Evolutionary conservation across 2,329 filamentous ascomycete species (phyloP), one percentile per base, ranked within the genome.

Genomic region (Celoporthe dispersa): DNA sequence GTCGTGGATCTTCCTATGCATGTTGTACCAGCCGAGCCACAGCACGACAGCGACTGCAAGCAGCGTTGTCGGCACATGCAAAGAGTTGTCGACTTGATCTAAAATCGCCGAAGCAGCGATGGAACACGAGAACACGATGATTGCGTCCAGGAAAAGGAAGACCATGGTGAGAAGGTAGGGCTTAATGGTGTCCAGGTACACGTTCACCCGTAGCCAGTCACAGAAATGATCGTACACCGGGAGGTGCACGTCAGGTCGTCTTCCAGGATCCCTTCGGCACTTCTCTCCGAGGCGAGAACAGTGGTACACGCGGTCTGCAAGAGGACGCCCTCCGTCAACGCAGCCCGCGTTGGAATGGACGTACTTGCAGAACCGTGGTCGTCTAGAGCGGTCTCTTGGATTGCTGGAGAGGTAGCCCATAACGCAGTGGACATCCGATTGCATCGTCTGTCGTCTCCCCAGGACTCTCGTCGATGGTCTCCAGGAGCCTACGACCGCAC

Each of bases 291-390:
- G 25, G 31, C 63, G 39, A 28, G 62, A 61, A 44, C 53, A 66
- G 65, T 71, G 69, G 44, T 71, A 71, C 11, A 71, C 69, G n/a
- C 69, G 69, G 44, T 71, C 69, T 16, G 61, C 62, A 35, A 71
- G 69, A 6, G 62, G 62, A 33, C 65, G 53, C 41, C 44, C 68
- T n/a, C 55, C 55, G 44, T 48, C 68, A 25, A 35, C 55, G 53
- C 63, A 69, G 55, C 57, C 63, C 37, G 9, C 28, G 62, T 28
- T 31, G 31, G 28, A 9, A 31, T 25, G 8, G 25, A 25, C 19
- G 25, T 41, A 22, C 19, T 53, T 44, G 44, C 68, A 69, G 5
- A 63, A 67, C 44, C 68, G 63, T n/a, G 60, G 48, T 33, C 68
- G 68, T 12, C 25, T 48, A 61, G 55, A 57, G 57, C 48, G 7